These are phyloP conservation scores for Eimeria sp. DNA, from an alignment of 169 alveolate species.

Conservation along the genomic window DNA sequence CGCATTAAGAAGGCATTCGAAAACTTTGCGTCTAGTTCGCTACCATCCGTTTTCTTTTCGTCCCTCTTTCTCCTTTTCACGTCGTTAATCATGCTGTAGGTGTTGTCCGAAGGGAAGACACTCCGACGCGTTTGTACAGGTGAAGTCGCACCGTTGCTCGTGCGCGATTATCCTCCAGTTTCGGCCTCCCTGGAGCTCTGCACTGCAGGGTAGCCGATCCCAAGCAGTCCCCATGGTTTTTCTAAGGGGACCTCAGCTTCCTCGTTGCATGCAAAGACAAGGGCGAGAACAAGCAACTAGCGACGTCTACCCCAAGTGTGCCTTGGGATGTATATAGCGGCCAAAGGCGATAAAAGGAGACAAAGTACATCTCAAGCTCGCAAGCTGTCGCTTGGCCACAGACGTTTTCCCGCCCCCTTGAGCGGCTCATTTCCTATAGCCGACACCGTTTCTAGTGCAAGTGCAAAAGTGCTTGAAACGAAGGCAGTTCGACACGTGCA, in stretches of 20 bases:
- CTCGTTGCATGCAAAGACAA: neutral
- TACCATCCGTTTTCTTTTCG: neutral
- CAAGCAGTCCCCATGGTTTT: neutral
- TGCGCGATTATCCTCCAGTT: neutral
- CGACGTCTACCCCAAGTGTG: neutral
- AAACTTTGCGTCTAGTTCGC: neutral
- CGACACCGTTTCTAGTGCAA: neutral
- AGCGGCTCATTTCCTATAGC: neutral
- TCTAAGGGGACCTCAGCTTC: neutral
- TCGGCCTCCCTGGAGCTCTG: neutral
- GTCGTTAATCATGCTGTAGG: neutral
- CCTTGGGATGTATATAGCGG: neutral
- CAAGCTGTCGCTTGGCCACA: neutral
- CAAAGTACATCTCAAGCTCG: conserved; percentile 2
- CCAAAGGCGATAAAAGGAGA: neutral
- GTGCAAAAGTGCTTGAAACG: neutral
- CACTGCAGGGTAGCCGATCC: neutral
- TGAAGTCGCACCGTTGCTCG: neutral
- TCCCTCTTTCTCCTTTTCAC: neutral
- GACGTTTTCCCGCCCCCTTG: neutral
- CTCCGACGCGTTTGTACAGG: neutral
- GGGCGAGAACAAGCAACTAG: neutral
- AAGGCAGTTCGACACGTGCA: neutral
- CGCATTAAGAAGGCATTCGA: neutral
- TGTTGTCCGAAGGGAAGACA: neutral